phyloP scores from a whole-genome alignment of 805 yeast species.

The Metschnikowia arizonensis region DNA sequence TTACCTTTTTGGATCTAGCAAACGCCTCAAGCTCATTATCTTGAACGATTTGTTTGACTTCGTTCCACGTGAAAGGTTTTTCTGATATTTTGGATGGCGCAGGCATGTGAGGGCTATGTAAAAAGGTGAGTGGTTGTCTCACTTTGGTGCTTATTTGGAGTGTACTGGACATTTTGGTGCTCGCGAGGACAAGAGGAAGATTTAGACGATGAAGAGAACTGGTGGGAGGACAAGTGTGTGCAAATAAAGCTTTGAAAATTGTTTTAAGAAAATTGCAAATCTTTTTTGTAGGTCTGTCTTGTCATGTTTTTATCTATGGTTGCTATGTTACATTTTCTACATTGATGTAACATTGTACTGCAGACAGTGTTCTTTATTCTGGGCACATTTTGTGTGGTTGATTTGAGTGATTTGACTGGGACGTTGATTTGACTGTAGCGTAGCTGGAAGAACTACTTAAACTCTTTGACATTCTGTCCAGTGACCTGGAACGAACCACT shows the following conservation, averaged over 20 bases:
- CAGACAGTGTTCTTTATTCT: background rate
- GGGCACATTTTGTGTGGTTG: too few relatives aligned
- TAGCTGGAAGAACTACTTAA: too few relatives aligned
- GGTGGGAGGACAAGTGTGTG: too few relatives aligned
- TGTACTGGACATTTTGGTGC: conserved; percentile 8
- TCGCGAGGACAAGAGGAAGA: conserved; percentile 4
- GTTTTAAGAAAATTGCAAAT: background rate
- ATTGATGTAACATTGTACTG: background rate
- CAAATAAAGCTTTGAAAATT: too few relatives aligned
- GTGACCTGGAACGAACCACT: too few relatives aligned
- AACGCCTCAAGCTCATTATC: conserved; percentile 44
- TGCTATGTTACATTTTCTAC: conserved; percentile 4
- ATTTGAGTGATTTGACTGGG: too few relatives aligned
- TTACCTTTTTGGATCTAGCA: conserved; percentile 44
- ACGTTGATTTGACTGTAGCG: too few relatives aligned
- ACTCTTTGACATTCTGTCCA: too few relatives aligned
- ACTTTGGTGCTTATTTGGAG: conserved; percentile 8
- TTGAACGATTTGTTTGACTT: conserved; percentile 34
- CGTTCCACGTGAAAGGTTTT: conserved; percentile 46
- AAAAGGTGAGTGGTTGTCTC: conserved; percentile 9
- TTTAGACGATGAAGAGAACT: too few relatives aligned
- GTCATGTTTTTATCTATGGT: background rate
- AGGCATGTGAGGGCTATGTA: conserved; percentile 36
- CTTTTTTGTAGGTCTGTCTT: background rate
- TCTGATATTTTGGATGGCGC: conserved; percentile 31